These are phyloP conservation scores for Cytidiella melzeri DNA, from an alignment of 768 basidiomycete species.

Conservation along the genomic window DNA sequence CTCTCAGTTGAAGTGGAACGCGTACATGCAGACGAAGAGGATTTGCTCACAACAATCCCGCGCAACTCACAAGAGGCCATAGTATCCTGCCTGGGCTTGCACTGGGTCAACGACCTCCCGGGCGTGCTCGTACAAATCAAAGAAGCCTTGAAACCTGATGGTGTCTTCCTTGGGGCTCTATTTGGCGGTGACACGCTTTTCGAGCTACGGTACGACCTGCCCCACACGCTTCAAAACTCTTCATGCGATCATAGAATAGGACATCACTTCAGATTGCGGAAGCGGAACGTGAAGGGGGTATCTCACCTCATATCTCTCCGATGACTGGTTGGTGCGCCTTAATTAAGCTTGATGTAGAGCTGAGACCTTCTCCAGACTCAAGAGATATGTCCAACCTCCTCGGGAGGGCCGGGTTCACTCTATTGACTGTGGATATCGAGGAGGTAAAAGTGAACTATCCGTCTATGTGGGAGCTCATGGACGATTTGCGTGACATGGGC, in stretches of 20 bases:
- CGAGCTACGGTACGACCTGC: constrained; percentile 64
- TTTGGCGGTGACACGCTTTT: constrained; percentile 96
- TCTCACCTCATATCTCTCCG: constrained; percentile 94
- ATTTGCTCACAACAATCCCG: constrained; percentile 56
- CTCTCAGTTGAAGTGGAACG: constrained; percentile 77
- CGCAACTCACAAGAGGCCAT: constrained; percentile 85
- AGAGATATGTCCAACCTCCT: constrained; percentile 91
- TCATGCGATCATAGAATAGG: constrained; percentile 32
- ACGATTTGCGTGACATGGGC: constrained; percentile 95
- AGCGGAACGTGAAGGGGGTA: constrained; percentile 89
- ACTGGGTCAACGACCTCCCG: constrained; percentile 98
- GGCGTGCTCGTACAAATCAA: constrained; percentile 84
- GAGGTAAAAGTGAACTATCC: constrained; percentile 90
- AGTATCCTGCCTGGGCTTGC: constrained; percentile 85
- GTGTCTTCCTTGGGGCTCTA: constrained; percentile 91
- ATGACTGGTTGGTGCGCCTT: constrained; percentile 72
- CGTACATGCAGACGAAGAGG: constrained; percentile 80
- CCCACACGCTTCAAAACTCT: neutral
- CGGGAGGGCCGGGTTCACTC: constrained; percentile 85
- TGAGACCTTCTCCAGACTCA: constrained; percentile 64
- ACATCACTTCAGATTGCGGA: constrained; percentile 93
- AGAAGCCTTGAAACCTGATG: constrained; percentile 81
- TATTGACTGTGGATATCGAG: constrained; percentile 93
- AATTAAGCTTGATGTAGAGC: too few relatives aligned
- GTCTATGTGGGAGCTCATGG: constrained; percentile 91